Evolutionary conservation across 1,139 yeast genomes (phyloP).

Genomic region (Suhomyces wounanorum): DNA sequence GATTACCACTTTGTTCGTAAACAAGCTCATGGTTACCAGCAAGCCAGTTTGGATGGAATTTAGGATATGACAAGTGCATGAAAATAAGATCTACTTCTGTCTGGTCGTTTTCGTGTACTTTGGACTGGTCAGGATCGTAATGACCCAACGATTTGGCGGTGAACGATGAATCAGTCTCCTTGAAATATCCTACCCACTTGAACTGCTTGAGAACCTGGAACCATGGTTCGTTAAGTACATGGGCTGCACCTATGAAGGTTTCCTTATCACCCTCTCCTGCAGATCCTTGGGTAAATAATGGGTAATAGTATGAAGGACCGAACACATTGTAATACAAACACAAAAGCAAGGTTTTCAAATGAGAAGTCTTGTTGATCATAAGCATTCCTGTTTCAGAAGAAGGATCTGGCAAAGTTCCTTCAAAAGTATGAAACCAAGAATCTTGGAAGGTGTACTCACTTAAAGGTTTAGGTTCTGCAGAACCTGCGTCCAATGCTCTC

Average conservation of each 20-base stretch:
- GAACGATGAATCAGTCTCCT: constrained; percentile 37
- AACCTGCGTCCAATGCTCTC: constrained; percentile 25
- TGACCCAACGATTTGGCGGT: constrained; percentile 62
- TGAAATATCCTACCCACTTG: constrained; percentile 54
- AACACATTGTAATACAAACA: constrained; percentile 60
- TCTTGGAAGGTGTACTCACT: constrained; percentile 35
- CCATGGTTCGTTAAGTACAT: constrained; percentile 48
- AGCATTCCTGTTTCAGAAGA: constrained; percentile 67
- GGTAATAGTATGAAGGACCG: constrained; percentile 63
- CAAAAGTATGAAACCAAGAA: constrained; percentile 53
- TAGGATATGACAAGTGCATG: constrained; percentile 71
- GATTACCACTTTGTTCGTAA: constrained; percentile 36
- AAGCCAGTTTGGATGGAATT: constrained; percentile 54
- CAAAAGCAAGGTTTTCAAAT: constrained; percentile 51
- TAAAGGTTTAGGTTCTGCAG: constrained; percentile 27
- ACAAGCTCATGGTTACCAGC: constrained; percentile 48
- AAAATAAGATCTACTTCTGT: constrained; percentile 39
- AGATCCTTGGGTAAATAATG: constrained; percentile 63
- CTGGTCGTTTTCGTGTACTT: constrained; percentile 20
- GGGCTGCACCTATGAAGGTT: constrained; percentile 66
- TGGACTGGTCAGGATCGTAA: constrained; percentile 50
- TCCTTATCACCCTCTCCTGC: constrained; percentile 78
- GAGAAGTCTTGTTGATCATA: constrained; percentile 54
- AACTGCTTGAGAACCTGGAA: constrained; percentile 55
- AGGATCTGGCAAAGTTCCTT: constrained; percentile 62